Percentiles rank a stretch among this genome's conserved stretches.
phyloP scores from a whole-genome alignment of 768 basidiomycete species.

The Neoboletus magnificus region DNA sequence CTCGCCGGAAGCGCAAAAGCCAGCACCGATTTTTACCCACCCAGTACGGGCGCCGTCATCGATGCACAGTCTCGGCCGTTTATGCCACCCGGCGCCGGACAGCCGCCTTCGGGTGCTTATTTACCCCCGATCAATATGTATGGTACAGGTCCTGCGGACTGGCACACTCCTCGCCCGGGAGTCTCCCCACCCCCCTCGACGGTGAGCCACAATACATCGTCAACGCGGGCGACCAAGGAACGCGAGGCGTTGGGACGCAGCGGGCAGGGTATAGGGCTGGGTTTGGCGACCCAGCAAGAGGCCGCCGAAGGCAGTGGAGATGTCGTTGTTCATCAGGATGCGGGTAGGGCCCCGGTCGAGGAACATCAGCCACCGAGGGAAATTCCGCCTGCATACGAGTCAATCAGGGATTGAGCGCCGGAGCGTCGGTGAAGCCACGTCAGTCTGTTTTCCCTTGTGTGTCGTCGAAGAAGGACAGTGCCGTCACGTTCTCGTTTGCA shows the following conservation, averaged over 20 bases:
- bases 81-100: not conserved
- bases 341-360: constrained; percentile 21
- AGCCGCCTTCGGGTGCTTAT: constrained; percentile 1
- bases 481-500: not conserved
- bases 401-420: constrained; percentile 19
- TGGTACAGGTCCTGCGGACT: constrained; percentile 15
- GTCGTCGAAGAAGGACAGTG: not conserved
- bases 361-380: constrained; percentile 20
- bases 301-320: constrained; percentile 17
- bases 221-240: constrained; percentile 17
- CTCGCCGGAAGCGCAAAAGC: not conserved
- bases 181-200: constrained; percentile 26
- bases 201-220: constrained; percentile 3
- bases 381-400: constrained; percentile 30
- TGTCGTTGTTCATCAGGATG: constrained; percentile 29
- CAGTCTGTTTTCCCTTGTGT: not conserved
- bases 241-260: constrained; percentile 17
- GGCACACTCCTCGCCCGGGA: constrained; percentile 15
- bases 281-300: constrained; percentile 22
- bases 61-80: constrained; percentile 12
- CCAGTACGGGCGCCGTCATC: not conserved
- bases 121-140: constrained; percentile 8
- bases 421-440: not conserved
- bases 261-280: constrained; percentile 4
- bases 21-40: constrained; percentile 10